Evolutionary conservation across 345 rosid species (phyloP).

Genomic region (Mallotus nudiflorus): DNA sequence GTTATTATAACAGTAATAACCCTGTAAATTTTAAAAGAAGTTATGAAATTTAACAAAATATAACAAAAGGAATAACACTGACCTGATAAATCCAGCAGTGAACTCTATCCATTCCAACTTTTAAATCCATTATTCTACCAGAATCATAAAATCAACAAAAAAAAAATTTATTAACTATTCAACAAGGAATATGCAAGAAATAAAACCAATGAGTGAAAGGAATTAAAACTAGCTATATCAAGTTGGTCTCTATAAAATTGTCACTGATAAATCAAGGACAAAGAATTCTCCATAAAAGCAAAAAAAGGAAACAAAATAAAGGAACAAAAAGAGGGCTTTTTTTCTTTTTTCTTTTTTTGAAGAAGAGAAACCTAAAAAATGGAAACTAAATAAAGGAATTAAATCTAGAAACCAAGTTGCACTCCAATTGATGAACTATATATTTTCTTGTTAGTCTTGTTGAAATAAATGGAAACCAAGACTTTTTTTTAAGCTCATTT

Average conservation of each 20-base stretch:
- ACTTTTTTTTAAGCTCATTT: background rate
- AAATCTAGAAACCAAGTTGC: background rate
- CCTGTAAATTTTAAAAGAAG: background rate
- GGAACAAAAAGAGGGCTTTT: background rate
- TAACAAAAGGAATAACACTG: background rate
- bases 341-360: background rate
- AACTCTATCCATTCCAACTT: slow-evolving; percentile 15
- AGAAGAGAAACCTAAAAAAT: background rate
- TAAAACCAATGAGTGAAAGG: too few species aligned
- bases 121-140: slow-evolving; percentile 33
- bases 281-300: background rate
- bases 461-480: too few species aligned
- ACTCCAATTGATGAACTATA: background rate
- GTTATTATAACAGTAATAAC: background rate
- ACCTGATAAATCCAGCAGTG: slow-evolving; percentile 19
- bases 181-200: too few species aligned
- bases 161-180: background rate
- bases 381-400: too few species aligned
- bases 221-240: background rate
- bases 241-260: background rate
- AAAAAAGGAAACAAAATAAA: too few species aligned
- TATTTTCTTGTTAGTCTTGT: background rate
- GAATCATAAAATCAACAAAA: slow-evolving; percentile 1
- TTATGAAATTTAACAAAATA: background rate
- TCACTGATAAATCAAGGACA: background rate